phyloP scores from a whole-genome alignment of 768 basidiomycete species.

The Mrakia hoshinonis region DNA sequence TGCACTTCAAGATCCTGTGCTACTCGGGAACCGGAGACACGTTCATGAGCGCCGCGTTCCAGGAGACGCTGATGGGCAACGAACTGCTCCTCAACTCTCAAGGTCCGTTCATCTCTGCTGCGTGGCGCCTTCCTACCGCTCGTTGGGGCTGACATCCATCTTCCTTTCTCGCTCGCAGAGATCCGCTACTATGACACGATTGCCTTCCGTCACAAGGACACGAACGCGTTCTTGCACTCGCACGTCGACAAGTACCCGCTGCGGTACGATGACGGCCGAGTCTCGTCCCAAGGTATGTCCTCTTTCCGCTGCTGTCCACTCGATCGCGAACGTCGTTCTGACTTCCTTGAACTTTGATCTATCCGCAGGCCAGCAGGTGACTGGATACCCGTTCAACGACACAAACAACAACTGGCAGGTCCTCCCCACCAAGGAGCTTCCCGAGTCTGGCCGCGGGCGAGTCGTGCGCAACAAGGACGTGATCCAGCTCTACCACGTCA shows the following conservation, averaged over 20 bases:
- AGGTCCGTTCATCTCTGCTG: slow-evolving; percentile 48
- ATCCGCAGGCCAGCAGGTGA: slow-evolving; percentile 77
- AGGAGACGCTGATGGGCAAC: slow-evolving; percentile 86
- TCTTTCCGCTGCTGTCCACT: background rate
- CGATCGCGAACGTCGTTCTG: background rate
- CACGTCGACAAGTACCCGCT: slow-evolving; percentile 84
- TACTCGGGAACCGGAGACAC: slow-evolving; percentile 84
- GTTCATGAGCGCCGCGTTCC: slow-evolving; percentile 98
- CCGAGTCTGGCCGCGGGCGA: slow-evolving; percentile 85
- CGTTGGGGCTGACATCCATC: background rate
- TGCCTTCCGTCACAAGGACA: slow-evolving; percentile 80
- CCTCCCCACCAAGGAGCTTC: slow-evolving; percentile 87
- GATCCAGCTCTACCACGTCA: slow-evolving; percentile 78
- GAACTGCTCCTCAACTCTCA: slow-evolving; percentile 85
- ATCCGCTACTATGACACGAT: slow-evolving; percentile 86
- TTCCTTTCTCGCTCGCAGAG: slow-evolving; percentile 49
- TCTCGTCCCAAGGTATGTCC: slow-evolving; percentile 73
- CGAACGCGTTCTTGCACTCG: slow-evolving; percentile 88
- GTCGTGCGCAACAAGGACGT: slow-evolving; percentile 83
- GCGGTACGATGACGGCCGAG: slow-evolving; percentile 87
- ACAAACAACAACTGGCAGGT: slow-evolving; percentile 94
- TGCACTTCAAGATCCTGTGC: slow-evolving; percentile 81
- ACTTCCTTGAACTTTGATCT: background rate
- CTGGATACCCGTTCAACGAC: slow-evolving; percentile 88
- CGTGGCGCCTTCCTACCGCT: background rate